A percentile compares a stretch with the other conserved stretches of the same genome.
Evolutionary conservation across 2,329 filamentous ascomycete species (phyloP).

Genomic region (Orbilia blumenaviensis): DNA sequence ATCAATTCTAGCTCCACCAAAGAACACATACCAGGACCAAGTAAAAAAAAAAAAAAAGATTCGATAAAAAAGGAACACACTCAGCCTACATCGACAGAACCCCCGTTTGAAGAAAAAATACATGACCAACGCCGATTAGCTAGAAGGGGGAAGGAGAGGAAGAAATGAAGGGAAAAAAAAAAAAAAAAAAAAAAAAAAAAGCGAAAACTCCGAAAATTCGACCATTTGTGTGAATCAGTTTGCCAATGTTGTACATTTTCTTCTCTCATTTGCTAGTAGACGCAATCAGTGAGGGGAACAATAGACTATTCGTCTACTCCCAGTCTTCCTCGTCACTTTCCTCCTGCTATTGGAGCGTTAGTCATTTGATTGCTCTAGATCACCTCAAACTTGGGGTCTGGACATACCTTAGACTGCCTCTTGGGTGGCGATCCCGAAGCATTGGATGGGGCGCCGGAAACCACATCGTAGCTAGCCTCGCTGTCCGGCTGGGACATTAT

Average conservation of each 20-base stretch:
- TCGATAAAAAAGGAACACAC: not conserved
- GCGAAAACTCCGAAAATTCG: slow-evolving; percentile 40
- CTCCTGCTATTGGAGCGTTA: slow-evolving; percentile 67
- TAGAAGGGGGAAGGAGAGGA: not conserved
- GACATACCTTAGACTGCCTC: slow-evolving; percentile 59
- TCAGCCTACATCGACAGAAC: slow-evolving; percentile 24
- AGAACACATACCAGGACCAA: not conserved
- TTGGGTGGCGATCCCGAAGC: slow-evolving; percentile 74
- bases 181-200: not conserved
- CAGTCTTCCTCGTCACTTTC: slow-evolving; percentile 75
- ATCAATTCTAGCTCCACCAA: slow-evolving; percentile 3
- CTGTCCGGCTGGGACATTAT: slow-evolving; percentile 91
- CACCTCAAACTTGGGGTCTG: slow-evolving; percentile 60
- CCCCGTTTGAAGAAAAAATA: slow-evolving; percentile 23
- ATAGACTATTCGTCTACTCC: slow-evolving; percentile 66
- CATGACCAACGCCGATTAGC: slow-evolving; percentile 47
- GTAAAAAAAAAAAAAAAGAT: not conserved
- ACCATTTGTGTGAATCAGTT: slow-evolving; percentile 27
- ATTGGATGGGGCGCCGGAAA: slow-evolving; percentile 81
- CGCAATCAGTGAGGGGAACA: not conserved
- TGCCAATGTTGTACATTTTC: slow-evolving; percentile 48
- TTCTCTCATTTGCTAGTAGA: not conserved
- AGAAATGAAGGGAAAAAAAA: not conserved
- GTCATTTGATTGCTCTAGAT: slow-evolving; percentile 56
- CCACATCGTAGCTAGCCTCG: slow-evolving; percentile 94